Percentiles rank a stretch among this genome's conserved stretches.
Conservation (phyloP, 129 eudicot genomes). For the Flaveria linearis region DNA sequence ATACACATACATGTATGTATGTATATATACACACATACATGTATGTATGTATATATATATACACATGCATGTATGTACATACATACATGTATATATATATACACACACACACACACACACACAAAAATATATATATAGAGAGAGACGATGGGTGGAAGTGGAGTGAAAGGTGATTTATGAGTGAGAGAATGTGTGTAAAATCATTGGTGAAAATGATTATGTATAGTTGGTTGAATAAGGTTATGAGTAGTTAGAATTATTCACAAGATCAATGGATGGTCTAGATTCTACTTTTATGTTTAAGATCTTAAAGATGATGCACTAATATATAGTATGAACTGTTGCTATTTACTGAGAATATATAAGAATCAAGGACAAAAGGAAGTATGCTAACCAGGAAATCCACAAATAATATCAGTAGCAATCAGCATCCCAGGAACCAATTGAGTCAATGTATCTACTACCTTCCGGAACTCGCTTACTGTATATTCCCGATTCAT, state of each 20-base stretch:
- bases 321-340: not conserved
- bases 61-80: too few relatives aligned
- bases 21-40: too few relatives aligned
- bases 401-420: constrained; percentile 98
- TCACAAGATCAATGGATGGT: not conserved
- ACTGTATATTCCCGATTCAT: constrained; percentile 97
- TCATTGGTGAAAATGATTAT: not conserved
- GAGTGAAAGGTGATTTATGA: too few relatives aligned
- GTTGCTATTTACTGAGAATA: not conserved
- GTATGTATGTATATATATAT: too few relatives aligned
- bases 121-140: too few relatives aligned
- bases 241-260: not conserved
- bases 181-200: too few relatives aligned
- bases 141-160: too few relatives aligned
- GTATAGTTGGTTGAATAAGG: not conserved
- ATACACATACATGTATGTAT: too few relatives aligned
- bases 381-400: constrained; percentile 71
- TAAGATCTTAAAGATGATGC: not conserved
- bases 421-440: constrained; percentile 99
- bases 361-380: not conserved
- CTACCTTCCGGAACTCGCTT: constrained; percentile 81
- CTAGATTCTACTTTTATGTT: not conserved
- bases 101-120: too few relatives aligned
- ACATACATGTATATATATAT: too few relatives aligned
- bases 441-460: constrained; percentile 77